These are phyloP conservation scores for Austroboletus novae-zelandiae DNA, from an alignment of 1,284 basidiomycete species.

Conservation along the genomic window DNA sequence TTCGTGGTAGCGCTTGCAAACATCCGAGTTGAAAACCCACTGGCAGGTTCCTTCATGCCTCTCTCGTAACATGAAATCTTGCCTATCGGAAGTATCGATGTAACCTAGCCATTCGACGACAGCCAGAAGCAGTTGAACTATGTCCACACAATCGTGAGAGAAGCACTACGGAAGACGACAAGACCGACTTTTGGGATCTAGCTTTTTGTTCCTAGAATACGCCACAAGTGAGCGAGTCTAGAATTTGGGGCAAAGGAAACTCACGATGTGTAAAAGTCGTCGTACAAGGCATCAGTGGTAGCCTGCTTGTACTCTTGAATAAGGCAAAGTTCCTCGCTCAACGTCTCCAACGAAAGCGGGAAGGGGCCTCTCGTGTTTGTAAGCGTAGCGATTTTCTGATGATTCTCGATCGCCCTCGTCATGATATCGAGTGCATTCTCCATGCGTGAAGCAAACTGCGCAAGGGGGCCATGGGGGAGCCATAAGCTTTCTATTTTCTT, in stretches of 20 bases:
- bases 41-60: slow-evolving; percentile 24
- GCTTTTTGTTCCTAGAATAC: slow-evolving; percentile 14
- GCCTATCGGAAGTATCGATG: slow-evolving; percentile 23
- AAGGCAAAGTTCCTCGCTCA: slow-evolving; percentile 22
- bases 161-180: not conserved
- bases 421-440: slow-evolving; percentile 17
- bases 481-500: slow-evolving; percentile 20
- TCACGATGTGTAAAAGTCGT: slow-evolving; percentile 24
- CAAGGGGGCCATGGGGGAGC: slow-evolving; percentile 16
- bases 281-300: slow-evolving; percentile 15
- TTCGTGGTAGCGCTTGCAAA: slow-evolving; percentile 22
- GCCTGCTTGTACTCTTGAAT: slow-evolving; percentile 23
- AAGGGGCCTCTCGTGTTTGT: slow-evolving; percentile 17
- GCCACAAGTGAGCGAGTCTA: not conserved
- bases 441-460: slow-evolving; percentile 24
- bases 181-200: slow-evolving; percentile 26
- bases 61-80: slow-evolving; percentile 28
- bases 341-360: slow-evolving; percentile 20
- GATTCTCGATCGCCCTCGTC: slow-evolving; percentile 23
- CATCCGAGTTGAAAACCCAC: slow-evolving; percentile 23
- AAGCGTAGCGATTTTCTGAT: slow-evolving; percentile 14
- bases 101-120: slow-evolving; percentile 26
- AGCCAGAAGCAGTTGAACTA: slow-evolving; percentile 22
- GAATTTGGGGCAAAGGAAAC: not conserved
- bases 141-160: not conserved